phyloP scores from a whole-genome alignment of 2,329 filamentous ascomycete species.

The Nemania sp. region DNA sequence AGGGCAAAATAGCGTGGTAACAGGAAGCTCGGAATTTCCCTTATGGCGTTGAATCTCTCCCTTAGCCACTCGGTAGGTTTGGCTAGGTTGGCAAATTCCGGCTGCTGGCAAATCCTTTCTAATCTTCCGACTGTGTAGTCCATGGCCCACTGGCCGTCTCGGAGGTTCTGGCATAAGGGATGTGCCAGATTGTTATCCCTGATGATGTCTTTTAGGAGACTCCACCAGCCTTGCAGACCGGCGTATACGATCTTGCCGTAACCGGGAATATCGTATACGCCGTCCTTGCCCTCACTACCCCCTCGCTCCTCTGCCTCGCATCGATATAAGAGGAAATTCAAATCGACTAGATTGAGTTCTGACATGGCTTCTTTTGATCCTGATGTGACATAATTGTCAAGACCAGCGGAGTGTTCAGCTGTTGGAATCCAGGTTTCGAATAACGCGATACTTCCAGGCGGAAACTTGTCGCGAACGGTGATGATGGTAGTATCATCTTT shows the following conservation, averaged over 20 bases:
- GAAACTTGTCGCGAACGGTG: constrained; percentile 79
- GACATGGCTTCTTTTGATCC: constrained; percentile 79
- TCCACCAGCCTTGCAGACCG: constrained; percentile 99
- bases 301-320: constrained; percentile 88
- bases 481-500: constrained; percentile 76
- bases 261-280: constrained; percentile 85
- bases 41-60: constrained; percentile 82
- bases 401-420: constrained; percentile 78
- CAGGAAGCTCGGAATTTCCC: constrained; percentile 83
- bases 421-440: constrained; percentile 96
- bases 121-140: constrained; percentile 84
- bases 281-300: constrained; percentile 76
- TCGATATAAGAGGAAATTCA: constrained; percentile 90
- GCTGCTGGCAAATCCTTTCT: constrained; percentile 67
- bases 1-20: constrained; percentile 92
- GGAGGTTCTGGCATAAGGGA: constrained; percentile 88
- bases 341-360: constrained; percentile 73
- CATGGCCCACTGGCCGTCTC: constrained; percentile 87
- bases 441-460: constrained; percentile 89
- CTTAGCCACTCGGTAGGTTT: constrained; percentile 77
- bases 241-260: constrained; percentile 88
- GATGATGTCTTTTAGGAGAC: constrained; percentile 81
- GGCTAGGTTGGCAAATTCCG: constrained; percentile 64
- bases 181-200: constrained; percentile 89
- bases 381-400: constrained; percentile 85